Conservation (phyloP, 75 land plant genomes). For the Cryptomeria japonica region DNA sequence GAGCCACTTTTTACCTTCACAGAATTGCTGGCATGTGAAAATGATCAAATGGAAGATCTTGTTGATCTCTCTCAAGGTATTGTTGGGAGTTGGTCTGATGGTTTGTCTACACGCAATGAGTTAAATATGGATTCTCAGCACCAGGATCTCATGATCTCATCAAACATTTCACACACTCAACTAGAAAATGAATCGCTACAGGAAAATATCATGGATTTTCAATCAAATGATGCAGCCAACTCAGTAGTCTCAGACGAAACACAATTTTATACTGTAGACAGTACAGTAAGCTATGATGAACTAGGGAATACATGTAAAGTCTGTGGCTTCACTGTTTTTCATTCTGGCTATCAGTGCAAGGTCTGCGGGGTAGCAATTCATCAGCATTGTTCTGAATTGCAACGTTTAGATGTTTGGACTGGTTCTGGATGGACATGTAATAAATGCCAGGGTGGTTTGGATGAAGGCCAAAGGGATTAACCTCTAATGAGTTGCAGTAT, state of each 20-base stretch:
- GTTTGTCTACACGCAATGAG: not conserved
- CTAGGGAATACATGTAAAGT: not conserved
- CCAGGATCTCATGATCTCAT: not conserved
- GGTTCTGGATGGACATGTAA: conserved; percentile 3
- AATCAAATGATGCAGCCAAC: not conserved
- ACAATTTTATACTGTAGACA: not conserved
- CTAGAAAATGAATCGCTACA: not conserved
- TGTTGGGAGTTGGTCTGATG: conserved; percentile 15
- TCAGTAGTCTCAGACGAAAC: not conserved
- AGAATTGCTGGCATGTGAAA: conserved; percentile 56
- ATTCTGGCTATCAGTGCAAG: not conserved
- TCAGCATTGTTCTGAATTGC: not conserved
- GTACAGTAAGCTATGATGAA: not conserved
- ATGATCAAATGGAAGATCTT: conserved; percentile 23
- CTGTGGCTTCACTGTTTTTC: conserved; percentile 6
- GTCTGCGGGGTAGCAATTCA: not conserved
- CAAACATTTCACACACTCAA: not conserved
- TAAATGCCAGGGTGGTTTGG: conserved; percentile 8
- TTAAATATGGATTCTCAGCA: not conserved
- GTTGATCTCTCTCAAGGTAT: not conserved
- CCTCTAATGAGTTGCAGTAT: not conserved
- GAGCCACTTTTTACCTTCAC: conserved; percentile 38
- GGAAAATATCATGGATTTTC: not conserved
- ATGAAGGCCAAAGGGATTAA: not conserved
- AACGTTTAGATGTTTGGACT: not conserved